phyloP scores from a whole-genome alignment of 169 alveolate genomes.

The Plasmodium reichenowi region DNA sequence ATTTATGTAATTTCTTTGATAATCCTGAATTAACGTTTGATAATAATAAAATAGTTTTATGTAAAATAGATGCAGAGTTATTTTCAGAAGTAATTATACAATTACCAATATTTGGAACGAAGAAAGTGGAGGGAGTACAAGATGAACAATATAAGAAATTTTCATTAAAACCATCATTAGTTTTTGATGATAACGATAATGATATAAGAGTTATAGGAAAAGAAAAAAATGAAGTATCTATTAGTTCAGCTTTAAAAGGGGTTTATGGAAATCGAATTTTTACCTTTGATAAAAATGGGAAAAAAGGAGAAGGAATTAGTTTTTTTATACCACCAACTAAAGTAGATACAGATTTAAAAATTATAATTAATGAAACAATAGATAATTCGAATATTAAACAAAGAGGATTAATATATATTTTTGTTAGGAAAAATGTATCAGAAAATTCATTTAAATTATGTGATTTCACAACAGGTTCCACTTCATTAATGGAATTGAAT shows the following conservation, averaged over 20 bases:
- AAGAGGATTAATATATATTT: constrained; percentile 40
- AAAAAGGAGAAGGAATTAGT: constrained; percentile 50
- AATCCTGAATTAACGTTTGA: constrained; percentile 14
- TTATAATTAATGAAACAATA: constrained; percentile 18
- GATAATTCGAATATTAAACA: neutral
- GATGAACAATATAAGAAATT: constrained; percentile 17
- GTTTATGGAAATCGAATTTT: constrained; percentile 49
- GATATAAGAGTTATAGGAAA: constrained; percentile 11
- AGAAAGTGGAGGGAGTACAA: neutral
- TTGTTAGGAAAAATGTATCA: constrained; percentile 16
- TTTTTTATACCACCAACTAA: constrained; percentile 50
- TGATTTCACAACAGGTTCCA: constrained; percentile 49
- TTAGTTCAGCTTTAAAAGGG: constrained; percentile 40
- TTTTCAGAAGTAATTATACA: constrained; percentile 50
- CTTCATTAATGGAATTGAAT: constrained; percentile 9
- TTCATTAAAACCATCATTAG: constrained; percentile 4
- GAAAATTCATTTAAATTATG: constrained; percentile 13
- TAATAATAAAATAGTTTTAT: constrained; percentile 12
- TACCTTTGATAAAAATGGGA: constrained; percentile 19
- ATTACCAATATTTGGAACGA: constrained; percentile 28
- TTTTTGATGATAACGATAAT: neutral
- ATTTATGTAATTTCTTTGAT: constrained; percentile 55
- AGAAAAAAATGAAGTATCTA: neutral
- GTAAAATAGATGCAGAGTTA: constrained; percentile 35
- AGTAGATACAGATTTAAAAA: constrained; percentile 4